Evolutionary conservation across 352 stramenopile genomes (phyloP).

Genomic region (Pythium dissotocum): DNA sequence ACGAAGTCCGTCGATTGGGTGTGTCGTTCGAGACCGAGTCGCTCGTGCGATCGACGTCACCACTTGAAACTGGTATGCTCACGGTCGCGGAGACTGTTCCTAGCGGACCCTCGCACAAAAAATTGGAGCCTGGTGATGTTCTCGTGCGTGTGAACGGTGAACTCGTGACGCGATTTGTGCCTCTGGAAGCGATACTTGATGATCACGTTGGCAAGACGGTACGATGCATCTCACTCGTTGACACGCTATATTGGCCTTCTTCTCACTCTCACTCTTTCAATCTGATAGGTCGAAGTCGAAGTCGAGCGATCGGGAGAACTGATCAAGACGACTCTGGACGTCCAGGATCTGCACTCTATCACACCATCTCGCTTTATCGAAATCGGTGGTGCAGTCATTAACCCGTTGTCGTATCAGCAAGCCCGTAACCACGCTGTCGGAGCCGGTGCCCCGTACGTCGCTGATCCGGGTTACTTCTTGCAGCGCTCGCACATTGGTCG

Average conservation of each 20-base stretch:
- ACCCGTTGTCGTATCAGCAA: conserved; percentile 90
- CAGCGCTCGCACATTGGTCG: conserved; percentile 84
- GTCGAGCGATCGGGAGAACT: conserved; percentile 79
- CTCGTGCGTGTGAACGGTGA: conserved; percentile 83
- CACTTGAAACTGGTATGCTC: conserved; percentile 89
- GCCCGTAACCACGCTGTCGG: conserved; percentile 80
- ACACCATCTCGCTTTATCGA: conserved; percentile 87
- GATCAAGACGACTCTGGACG: conserved; percentile 57
- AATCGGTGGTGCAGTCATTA: conserved; percentile 86
- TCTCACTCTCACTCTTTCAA: neutral
- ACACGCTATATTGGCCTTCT: neutral
- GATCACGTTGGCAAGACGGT: conserved; percentile 71
- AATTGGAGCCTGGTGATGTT: conserved; percentile 89
- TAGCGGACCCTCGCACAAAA: conserved; percentile 67
- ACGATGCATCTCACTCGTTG: conserved; percentile 22
- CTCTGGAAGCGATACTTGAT: conserved; percentile 83
- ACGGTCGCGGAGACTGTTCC: conserved; percentile 88
- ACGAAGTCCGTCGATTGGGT: conserved; percentile 87
- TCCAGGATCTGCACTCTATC: conserved; percentile 86
- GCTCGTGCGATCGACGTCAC: conserved; percentile 73
- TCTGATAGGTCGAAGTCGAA: conserved; percentile 64
- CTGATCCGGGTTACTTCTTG: conserved; percentile 89
- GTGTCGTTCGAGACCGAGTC: conserved; percentile 76
- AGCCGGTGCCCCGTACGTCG: conserved; percentile 77
- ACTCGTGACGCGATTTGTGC: conserved; percentile 86